Evolutionary conservation across 352 stramenopile genomes (phyloP).

Genomic region (Thalassiosira hispida): DNA sequence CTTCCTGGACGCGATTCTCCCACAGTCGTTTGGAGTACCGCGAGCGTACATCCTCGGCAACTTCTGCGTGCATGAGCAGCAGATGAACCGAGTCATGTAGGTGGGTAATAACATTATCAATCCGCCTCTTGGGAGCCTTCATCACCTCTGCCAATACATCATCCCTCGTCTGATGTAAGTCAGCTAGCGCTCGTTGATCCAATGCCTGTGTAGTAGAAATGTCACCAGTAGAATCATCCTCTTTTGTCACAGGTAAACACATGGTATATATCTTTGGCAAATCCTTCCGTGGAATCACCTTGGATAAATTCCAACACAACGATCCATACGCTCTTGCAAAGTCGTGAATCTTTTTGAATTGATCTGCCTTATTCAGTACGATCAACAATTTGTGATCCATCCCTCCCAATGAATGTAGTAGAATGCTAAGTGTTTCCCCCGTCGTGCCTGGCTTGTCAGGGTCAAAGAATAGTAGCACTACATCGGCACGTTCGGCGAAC

Average conservation of each 20-base stretch:
- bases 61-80: conserved; percentile 93
- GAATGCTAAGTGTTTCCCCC: conserved; percentile 97
- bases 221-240: conserved; percentile 61
- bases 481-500: conserved; percentile 98
- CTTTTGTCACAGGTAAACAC: conserved; percentile 90
- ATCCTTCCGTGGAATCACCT: conserved; percentile 99
- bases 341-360: conserved; percentile 95
- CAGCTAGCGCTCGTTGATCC: conserved; percentile 87
- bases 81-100: conserved; percentile 91
- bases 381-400: conserved; percentile 99
- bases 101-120: conserved; percentile 99
- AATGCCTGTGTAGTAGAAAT: conserved; percentile 45
- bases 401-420: conserved; percentile 95
- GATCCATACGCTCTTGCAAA: conserved; percentile 98
- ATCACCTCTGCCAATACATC: conserved; percentile 98
- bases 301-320: conserved; percentile 98
- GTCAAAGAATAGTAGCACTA: conserved; percentile 99
- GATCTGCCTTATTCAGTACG: conserved; percentile 99
- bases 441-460: conserved; percentile 99
- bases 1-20: conserved; percentile 73
- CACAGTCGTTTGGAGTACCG: conserved; percentile 61
- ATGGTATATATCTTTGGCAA: conserved; percentile 99
- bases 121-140: conserved; percentile 93
- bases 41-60: conserved; percentile 63
- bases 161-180: conserved; percentile 95